phyloP scores from a whole-genome alignment of 73 alveolate genomes.

The Breviolum minutum region DNA sequence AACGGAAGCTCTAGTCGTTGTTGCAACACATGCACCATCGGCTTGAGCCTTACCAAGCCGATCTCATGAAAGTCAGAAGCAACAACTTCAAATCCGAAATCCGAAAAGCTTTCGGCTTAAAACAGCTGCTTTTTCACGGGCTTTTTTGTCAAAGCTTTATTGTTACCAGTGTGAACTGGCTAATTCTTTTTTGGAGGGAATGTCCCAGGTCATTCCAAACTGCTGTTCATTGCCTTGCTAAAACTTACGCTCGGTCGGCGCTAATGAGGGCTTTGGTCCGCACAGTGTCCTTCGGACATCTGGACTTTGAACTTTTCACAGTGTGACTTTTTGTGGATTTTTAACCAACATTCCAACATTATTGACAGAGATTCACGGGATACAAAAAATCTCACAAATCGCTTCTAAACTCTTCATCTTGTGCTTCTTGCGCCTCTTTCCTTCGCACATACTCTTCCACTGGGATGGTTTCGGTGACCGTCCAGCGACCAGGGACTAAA shows the following conservation, averaged over 20 bases:
- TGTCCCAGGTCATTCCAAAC: background rate
- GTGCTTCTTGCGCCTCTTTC: constrained; percentile 1
- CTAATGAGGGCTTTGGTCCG: no score
- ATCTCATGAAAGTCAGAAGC: no score
- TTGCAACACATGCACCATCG: constrained; percentile 26
- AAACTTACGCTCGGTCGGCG: no score
- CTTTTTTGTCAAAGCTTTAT: no score
- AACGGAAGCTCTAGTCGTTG: background rate
- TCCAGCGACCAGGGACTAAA: constrained; percentile 59
- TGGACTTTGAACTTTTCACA: background rate
- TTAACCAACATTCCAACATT: background rate
- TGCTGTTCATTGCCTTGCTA: no score
- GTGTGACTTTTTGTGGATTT: background rate
- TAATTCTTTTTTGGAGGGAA: background rate
- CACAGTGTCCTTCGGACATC: background rate
- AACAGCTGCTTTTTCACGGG: background rate
- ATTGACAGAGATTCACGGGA: background rate
- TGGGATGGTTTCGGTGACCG: constrained; percentile 78
- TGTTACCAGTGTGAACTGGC: background rate
- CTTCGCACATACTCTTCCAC: constrained; percentile 17
- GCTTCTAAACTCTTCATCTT: background rate
- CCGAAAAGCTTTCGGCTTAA: background rate
- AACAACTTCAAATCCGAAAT: background rate
- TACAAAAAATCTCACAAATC: background rate
- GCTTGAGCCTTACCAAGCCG: constrained; percentile 12